Evolutionary conservation across 345 rosid species (phyloP).

Genomic region (Citrus reticulata): DNA sequence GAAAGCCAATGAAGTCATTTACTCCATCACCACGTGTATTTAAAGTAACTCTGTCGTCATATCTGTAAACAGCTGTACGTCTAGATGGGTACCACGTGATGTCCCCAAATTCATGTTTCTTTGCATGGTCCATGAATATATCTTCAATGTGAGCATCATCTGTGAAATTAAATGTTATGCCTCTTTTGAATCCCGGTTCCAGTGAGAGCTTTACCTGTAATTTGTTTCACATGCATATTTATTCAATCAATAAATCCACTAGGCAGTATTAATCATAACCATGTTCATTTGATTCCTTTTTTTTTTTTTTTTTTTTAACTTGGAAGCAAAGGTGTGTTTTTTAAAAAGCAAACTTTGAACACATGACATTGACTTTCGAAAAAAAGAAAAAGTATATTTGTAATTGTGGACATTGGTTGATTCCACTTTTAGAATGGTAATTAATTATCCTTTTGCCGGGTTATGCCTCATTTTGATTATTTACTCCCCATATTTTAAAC

Average conservation of each 20-base stretch:
- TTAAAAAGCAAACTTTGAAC: too few species aligned
- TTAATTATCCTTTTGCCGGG: too few species aligned
- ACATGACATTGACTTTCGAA: too few species aligned
- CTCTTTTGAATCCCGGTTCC: constrained; percentile 74
- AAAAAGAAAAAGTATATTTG: too few species aligned
- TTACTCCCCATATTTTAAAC: too few species aligned
- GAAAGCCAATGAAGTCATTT: constrained; percentile 74
- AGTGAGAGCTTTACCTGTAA: constrained; percentile 64
- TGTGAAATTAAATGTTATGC: constrained; percentile 62
- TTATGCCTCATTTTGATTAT: too few species aligned
- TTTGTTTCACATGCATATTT: background rate
- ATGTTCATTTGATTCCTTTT: too few species aligned
- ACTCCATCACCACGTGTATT: constrained; percentile 52
- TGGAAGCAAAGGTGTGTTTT: background rate
- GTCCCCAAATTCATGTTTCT: constrained; percentile 67
- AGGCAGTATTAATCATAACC: background rate
- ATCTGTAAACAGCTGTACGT: constrained; percentile 65
- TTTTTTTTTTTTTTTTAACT: background rate
- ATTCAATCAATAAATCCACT: background rate
- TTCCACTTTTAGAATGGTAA: too few species aligned
- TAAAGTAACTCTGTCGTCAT: constrained; percentile 57
- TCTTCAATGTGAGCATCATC: constrained; percentile 56
- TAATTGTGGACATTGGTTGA: too few species aligned
- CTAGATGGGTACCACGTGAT: constrained; percentile 87
- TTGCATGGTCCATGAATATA: constrained; percentile 55